Evolutionary conservation across 2,329 filamentous ascomycete species (phyloP).

Genomic region (Phialophora expanda): DNA sequence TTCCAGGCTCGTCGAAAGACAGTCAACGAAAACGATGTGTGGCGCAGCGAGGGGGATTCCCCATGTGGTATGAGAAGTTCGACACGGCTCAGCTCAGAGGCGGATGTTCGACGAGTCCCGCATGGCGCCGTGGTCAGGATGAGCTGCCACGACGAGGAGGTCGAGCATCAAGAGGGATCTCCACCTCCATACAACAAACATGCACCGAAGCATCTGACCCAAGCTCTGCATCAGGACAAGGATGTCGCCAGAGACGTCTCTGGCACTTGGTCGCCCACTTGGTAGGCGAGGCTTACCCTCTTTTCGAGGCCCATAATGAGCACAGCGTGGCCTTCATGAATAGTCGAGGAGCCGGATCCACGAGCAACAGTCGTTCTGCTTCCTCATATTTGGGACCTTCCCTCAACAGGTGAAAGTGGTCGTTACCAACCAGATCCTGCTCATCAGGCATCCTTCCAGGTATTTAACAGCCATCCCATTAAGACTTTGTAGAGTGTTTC

Average conservation of each 20-base stretch:
- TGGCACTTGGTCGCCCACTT: background rate
- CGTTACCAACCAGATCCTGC: no score
- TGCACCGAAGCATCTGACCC: slow-evolving; percentile 57
- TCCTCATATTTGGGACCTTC: background rate
- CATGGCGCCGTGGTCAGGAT: slow-evolving; percentile 46
- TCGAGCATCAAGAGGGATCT: background rate
- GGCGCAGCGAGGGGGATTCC: slow-evolving; percentile 8
- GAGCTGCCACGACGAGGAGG: background rate
- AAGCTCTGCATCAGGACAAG: slow-evolving; percentile 48
- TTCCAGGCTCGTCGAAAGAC: slow-evolving; percentile 48
- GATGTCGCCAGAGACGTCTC: slow-evolving; percentile 13
- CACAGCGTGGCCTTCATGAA: background rate
- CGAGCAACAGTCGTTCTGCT: background rate
- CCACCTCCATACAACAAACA: slow-evolving; percentile 49
- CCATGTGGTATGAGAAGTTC: slow-evolving; percentile 41
- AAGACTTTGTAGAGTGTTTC: no score
- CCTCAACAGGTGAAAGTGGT: background rate
- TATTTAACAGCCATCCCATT: no score
- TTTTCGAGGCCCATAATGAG: background rate
- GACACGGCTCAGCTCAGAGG: slow-evolving; percentile 55
- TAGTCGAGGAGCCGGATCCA: background rate
- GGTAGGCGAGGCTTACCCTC: background rate
- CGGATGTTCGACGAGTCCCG: slow-evolving; percentile 50
- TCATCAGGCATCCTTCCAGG: no score
- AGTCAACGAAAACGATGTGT: background rate